Base-by-base conservation (phyloP, 768 basidiomycete species). In the Suillus alpinus region DNA sequence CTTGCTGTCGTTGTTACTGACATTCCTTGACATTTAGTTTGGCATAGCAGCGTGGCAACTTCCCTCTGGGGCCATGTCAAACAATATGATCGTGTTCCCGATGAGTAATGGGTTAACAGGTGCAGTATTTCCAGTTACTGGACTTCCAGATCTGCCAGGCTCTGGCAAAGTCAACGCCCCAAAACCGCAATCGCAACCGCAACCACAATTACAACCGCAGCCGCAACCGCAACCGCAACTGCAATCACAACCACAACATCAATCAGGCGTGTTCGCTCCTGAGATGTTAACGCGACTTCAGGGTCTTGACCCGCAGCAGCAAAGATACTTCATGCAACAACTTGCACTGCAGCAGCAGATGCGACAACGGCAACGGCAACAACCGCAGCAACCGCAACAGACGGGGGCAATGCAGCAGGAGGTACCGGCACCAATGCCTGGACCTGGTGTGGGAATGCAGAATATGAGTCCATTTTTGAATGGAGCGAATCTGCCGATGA, bases 21-120 rank as follows among this genome's bases (percentile, higher is more conserved):
- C 3, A 10, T 13, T 46, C 3, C n/a, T 3, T 43, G 12, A 40
- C 53, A 34, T 31, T 12, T 60, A 86, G 85, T 86, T 77, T 56
- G 83, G 83, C 18, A 72, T 79, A 23, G 76, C 79, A 6, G 76
- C 79, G n/a, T 86, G 86, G 83, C 71, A 70, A 18, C 69, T 76
- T 10, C 78, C 80, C 1, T 73, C 70, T 13, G 83, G 81, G 0
- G 67, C 62, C 23, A 71, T 74, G n/a, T 77, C 78, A 32, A 76
- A 76, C 29, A 82, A 81, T 47, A 73, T 81, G 1, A 67, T 87
- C 12, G 69, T 87, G 23, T 83, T 87, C 61, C 70, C 81, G 1
- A 59, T 76, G 18, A 63, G 65, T 14, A 58, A 63, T 6, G 63
- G 63, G 23, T 70, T 86, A n/a, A 69, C 71, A 2, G 85, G 80